Evolutionary conservation across 768 basidiomycete species (phyloP).

Genomic region (Mycena galopus): DNA sequence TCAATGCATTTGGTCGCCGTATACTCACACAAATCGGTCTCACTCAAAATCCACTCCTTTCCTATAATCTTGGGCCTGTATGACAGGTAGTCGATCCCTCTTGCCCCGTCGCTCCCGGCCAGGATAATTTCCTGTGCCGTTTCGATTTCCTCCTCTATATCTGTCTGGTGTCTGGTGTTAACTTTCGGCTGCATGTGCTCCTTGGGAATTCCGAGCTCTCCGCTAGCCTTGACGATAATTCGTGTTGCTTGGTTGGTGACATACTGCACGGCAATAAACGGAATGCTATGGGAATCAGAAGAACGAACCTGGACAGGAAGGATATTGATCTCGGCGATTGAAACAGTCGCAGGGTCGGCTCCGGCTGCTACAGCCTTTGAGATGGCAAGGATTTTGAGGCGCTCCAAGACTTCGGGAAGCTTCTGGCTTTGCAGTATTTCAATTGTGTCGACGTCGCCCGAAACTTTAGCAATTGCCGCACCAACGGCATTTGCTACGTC

Average conservation of each 20-base stretch:
- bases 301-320: constrained; percentile 62
- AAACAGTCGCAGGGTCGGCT: constrained; percentile 56
- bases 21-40: constrained; percentile 56
- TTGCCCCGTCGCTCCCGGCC: constrained; percentile 20
- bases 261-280: constrained; percentile 48
- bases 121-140: constrained; percentile 12
- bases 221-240: constrained; percentile 73
- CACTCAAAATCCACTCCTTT: constrained; percentile 59
- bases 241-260: constrained; percentile 63
- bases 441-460: constrained; percentile 60
- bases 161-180: constrained; percentile 32
- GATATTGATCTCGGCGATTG: constrained; percentile 67
- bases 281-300: constrained; percentile 1
- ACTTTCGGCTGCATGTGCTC: constrained; percentile 15
- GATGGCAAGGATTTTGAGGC: constrained; percentile 56
- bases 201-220: constrained; percentile 54
- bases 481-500: constrained; percentile 76
- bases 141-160: constrained; percentile 35
- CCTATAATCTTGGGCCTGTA: constrained; percentile 54
- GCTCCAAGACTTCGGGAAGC: constrained; percentile 48
- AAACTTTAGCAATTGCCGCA: constrained; percentile 60
- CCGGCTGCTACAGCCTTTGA: constrained; percentile 59
- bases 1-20: not conserved
- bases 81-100: constrained; percentile 44
- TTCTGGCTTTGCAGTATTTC: constrained; percentile 52